Conservation (phyloP, 352 stramenopile species). For the Albugo laibachii region DNA sequence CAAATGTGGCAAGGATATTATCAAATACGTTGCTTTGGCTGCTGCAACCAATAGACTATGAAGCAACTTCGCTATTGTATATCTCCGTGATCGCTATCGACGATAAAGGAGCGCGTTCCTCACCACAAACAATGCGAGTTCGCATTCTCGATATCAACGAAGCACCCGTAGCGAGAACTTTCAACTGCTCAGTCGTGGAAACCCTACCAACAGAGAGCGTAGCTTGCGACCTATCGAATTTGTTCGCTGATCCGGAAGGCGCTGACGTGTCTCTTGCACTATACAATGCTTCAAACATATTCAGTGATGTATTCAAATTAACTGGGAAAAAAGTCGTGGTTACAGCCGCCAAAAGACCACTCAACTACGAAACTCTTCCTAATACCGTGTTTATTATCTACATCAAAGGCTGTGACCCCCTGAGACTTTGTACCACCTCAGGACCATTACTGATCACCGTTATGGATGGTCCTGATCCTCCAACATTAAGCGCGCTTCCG, state of each 20-base stretch:
- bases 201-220: background rate
- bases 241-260: no score
- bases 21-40: background rate
- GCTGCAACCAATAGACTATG: background rate
- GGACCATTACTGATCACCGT: slow-evolving; percentile 19
- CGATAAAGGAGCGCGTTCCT: background rate
- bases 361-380: slow-evolving; percentile 11
- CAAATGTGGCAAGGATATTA: background rate
- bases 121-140: background rate
- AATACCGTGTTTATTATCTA: slow-evolving; percentile 11
- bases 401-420: slow-evolving; percentile 20
- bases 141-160: slow-evolving; percentile 11
- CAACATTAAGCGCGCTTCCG: slow-evolving; percentile 10
- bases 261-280: no score
- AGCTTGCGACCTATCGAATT: no score
- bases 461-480: slow-evolving; percentile 19
- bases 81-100: background rate
- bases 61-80: background rate
- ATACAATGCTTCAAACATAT: no score
- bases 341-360: slow-evolving; percentile 1
- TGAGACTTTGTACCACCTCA: slow-evolving; percentile 16
- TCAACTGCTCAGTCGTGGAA: background rate
- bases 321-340: background rate
- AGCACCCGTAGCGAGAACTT: slow-evolving; percentile 4
- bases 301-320: no score